Base-by-base conservation (phyloP, 257 asterid genomes). In the Solanum chmielewskii region DNA sequence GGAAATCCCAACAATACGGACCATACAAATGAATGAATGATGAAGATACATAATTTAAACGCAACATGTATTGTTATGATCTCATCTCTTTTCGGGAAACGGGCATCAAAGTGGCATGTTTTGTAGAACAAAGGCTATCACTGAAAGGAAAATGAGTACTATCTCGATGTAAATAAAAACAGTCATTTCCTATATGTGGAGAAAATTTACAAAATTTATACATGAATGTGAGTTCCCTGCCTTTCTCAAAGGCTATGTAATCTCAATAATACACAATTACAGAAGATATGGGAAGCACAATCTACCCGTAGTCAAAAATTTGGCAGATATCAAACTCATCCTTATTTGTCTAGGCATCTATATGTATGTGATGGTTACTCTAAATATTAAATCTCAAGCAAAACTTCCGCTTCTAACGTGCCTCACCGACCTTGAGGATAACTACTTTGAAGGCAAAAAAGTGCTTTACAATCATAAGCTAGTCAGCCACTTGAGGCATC, bases 401-500 rank as follows among this genome's bases (percentile, higher is more conserved):
- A 33, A 29, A 47, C 25, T 47, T 47, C 69, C 20, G 12, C 68
- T 47, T 80, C 44, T 29, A 78, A 80, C 85, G 29, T 78, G 68
- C 21, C 69, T 80, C 68, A 27, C 66, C 20, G 44, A 45, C 66
- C 68, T 29, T 16, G 64, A 47, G 29, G 68, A 27, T 45, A 47
- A 8, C 73, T 18, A 71, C 41, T 60, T 37, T 9, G 29, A 68
- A 70, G 49, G 73, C 33, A 71, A 85, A 86, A 33, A 33, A 86
- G 69, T 56, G 47, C 21, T 71, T 9, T 7, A 77, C 70, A 62
- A 7, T 60, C 84, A 86, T 33, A 73, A 86, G 66, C 84, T 29
- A 68, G 76, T 89, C 80, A 93, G 88, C 91, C 86, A 86, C 89
- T 90, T 33, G 88, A 88, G 37, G 64, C 25, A 59, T 92, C 98